These are phyloP conservation scores for Lignosus rhinocerotis DNA, from an alignment of 1,284 basidiomycete genomes.

Conservation along the genomic window DNA sequence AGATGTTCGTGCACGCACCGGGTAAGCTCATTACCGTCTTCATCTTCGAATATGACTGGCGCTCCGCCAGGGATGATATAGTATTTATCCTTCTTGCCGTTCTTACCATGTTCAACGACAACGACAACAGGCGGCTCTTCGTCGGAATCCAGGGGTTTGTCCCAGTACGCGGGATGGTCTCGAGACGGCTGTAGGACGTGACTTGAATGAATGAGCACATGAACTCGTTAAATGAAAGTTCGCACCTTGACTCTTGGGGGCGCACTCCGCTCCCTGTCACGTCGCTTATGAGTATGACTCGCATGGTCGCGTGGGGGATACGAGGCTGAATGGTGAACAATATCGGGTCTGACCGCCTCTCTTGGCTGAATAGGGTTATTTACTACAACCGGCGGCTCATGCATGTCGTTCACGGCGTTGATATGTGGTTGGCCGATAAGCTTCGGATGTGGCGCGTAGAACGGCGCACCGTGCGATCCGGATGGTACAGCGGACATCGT, in stretches of 20 bases:
- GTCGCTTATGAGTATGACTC: constrained; percentile 3
- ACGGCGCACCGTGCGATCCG: constrained; percentile 24
- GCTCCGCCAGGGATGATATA: constrained; percentile 68
- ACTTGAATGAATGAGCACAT: neutral
- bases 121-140: constrained; percentile 34
- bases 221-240: neutral
- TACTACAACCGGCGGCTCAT: constrained; percentile 19
- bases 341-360: constrained; percentile 24
- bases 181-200: constrained; percentile 7
- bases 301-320: constrained; percentile 15
- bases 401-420: constrained; percentile 22
- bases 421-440: constrained; percentile 16
- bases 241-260: constrained; percentile 12
- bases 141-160: constrained; percentile 20
- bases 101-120: constrained; percentile 31
- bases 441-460: constrained; percentile 19
- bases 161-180: constrained; percentile 22
- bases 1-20: constrained; percentile 41
- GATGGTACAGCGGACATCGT: constrained; percentile 28
- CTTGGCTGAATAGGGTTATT: constrained; percentile 7
- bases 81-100: constrained; percentile 43
- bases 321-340: constrained; percentile 23
- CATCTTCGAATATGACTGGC: constrained; percentile 69
- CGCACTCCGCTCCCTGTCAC: constrained; percentile 17
- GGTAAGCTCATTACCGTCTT: constrained; percentile 62